Conservation (phyloP, 208 protist species). For the Trypanosoma avium region DNA sequence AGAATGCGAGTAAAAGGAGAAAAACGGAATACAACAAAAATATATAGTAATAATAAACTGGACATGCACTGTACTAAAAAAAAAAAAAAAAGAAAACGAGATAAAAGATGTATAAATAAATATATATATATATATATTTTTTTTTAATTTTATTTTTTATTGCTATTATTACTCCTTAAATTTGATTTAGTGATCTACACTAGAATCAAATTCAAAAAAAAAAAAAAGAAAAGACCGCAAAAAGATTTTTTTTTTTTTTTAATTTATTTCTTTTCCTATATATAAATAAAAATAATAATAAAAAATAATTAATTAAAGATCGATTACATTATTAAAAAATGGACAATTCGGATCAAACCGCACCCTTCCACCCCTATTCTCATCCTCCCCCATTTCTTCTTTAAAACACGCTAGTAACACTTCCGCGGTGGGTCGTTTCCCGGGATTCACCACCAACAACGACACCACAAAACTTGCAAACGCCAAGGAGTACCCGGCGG, state of each 20-base stretch:
- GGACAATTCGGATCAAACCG: conserved; percentile 52
- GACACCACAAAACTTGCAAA: conserved; percentile 82
- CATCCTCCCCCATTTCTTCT: no score
- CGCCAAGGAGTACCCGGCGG: conserved; percentile 52
- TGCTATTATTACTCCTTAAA: background rate
- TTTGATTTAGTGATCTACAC: no score
- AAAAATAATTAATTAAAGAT: conserved; percentile 33
- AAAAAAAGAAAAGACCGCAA: background rate
- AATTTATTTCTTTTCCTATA: background rate
- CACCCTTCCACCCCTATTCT: conserved; percentile 40
- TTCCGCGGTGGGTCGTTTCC: conserved; percentile 64
- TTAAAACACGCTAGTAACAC: conserved; percentile 58
- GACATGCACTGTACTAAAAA: no score
- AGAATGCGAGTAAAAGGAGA: no score
- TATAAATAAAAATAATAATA: background rate
- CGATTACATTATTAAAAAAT: conserved; percentile 77
- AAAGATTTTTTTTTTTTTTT: background rate
- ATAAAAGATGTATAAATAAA: background rate
- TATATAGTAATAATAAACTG: no score
- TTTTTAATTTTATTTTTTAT: background rate
- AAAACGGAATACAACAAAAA: no score
- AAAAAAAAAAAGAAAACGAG: background rate
- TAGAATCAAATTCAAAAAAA: background rate
- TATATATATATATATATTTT: background rate
- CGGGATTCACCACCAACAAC: conserved; percentile 64